These are phyloP conservation scores for Talinum fruticosum DNA, from an alignment of 148 eudicot species.

Conservation along the genomic window DNA sequence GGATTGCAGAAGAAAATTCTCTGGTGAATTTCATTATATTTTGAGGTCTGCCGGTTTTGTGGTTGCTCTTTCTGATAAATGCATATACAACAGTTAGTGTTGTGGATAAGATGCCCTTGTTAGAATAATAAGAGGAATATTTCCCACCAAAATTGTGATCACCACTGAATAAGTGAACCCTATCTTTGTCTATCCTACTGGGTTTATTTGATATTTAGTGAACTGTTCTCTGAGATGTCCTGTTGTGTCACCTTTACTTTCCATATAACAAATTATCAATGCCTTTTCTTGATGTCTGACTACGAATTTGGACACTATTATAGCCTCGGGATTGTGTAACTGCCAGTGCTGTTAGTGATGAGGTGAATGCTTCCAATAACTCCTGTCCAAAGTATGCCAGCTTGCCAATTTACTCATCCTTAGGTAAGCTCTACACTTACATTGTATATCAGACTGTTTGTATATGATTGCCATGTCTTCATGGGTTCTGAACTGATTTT, in stretches of 20 bases:
- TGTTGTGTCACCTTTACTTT: background rate
- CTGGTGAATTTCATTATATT: background rate
- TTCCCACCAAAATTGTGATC: background rate
- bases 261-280: no score
- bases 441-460: background rate
- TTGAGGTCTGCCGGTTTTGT: background rate
- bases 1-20: background rate
- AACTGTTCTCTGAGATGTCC: background rate
- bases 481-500: background rate
- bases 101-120: background rate
- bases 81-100: background rate
- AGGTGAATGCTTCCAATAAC: conserved; percentile 27
- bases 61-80: background rate
- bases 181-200: background rate
- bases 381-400: conserved; percentile 85
- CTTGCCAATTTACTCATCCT: conserved; percentile 54
- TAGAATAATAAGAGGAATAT: background rate
- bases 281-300: conserved; percentile 8
- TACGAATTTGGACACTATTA: conserved; percentile 13
- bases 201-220: background rate
- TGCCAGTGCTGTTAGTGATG: conserved; percentile 20
- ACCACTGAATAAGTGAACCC: background rate
- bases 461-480: background rate
- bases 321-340: conserved; percentile 85
- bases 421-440: conserved; percentile 39